Base-by-base conservation (phyloP, 352 stramenopile genomes). In the Phytophthora multivora region DNA sequence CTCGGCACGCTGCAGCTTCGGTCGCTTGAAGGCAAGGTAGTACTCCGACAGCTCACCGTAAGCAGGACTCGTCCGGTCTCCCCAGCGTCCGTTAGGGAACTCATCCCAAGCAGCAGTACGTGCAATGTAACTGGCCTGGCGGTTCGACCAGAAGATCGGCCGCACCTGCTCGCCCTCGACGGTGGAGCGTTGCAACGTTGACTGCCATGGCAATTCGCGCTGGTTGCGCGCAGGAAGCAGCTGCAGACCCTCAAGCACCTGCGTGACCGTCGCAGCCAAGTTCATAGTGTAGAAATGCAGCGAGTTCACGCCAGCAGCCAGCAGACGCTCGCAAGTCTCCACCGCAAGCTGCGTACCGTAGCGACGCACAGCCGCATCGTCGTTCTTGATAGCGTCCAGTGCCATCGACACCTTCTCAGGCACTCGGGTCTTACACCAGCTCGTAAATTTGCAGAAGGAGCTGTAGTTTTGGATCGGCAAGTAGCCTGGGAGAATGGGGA, bases 111-210 rank as follows among this genome's bases (percentile, higher is more conserved):
- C 88, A 59, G 97, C 88, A 43, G 97, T 99, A 46, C 97, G 78
- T 55, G 95, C 89, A 21, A 99, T 90, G 87, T 99, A 99, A 57
- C 88, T 98, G 54, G 97, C 93, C 47, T 97, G 96, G 15, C 97
- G 89, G 73, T 99, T 99, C 5, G 96, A 97, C 97, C 97, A 99
- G 60, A 99, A 98, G 59, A 99, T 99, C 23, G 97, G 97, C 21
- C 97, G 92, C 45, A 98, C 82, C 58, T 91, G 95, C 65, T 97
- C 90, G 18, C 86, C 86, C 47, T 80, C 86, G 55, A 94, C 78
- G 45, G 74, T 71, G 4, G 63, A 86, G 48, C 84, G 82, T 18
- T 76, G 78, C 45, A 89, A 67, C 43, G 82, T 90, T 16, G 79
- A 88, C 39, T 89, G 75, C 84, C 82, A 93, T 19, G 82, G 84